Percentiles rank a stretch among this genome's conserved stretches.
These are phyloP conservation scores for Pterocarpus santalinus DNA, from an alignment of 306 rosid genomes.

Conservation along the genomic window DNA sequence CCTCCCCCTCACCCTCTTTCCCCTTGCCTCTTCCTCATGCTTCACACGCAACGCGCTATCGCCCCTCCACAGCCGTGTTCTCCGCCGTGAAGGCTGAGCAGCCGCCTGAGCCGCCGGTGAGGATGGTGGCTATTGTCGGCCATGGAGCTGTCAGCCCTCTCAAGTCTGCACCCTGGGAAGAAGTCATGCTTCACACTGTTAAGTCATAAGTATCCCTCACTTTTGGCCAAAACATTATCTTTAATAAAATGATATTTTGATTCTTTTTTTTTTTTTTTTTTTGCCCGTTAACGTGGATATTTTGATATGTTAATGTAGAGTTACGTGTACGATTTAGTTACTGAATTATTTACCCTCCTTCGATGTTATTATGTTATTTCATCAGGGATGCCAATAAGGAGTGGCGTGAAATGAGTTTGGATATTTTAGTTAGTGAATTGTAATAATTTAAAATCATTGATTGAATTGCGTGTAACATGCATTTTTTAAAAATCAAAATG, in stretches of 20 bases:
- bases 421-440: background rate
- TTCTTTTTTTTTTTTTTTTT: background rate
- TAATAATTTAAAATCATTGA: background rate
- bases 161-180: slow-evolving; percentile 71
- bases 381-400: no score
- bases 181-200: slow-evolving; percentile 90
- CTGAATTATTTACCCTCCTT: no score
- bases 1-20: no score
- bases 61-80: slow-evolving; percentile 31
- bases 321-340: background rate
- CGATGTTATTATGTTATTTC: no score
- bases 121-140: slow-evolving; percentile 72
- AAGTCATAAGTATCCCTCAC: slow-evolving; percentile 30
- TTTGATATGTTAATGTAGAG: background rate
- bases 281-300: background rate
- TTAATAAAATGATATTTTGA: background rate
- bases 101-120: slow-evolving; percentile 58
- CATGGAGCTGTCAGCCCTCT: slow-evolving; percentile 78
- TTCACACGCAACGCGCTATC: background rate
- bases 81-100: slow-evolving; percentile 45
- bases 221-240: background rate
- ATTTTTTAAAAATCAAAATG: no score
- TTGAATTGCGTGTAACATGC: background rate
- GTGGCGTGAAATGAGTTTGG: background rate
- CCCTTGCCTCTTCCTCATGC: slow-evolving; percentile 9